A percentile compares a stretch with the other conserved stretches of the same genome.
Evolutionary conservation across 2,329 filamentous ascomycete species (phyloP).

Genomic region (Cladosporium sp.): DNA sequence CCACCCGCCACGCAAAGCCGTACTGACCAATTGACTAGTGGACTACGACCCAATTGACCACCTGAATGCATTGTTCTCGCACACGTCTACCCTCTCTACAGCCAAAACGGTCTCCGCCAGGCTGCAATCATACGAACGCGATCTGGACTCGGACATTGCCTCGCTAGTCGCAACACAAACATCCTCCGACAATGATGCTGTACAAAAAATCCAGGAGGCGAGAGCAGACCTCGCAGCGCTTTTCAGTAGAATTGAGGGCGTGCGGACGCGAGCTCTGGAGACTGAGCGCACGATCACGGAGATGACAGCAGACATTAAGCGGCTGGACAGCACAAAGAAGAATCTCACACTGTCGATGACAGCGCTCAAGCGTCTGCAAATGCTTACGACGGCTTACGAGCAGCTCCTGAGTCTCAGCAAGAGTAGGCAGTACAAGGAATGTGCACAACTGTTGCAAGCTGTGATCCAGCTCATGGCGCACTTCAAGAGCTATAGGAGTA

Average conservation of each 20-base stretch:
- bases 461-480: constrained; percentile 97
- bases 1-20: not conserved
- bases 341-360: constrained; percentile 98
- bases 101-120: constrained; percentile 72
- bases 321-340: constrained; percentile 91
- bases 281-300: constrained; percentile 95
- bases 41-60: constrained; percentile 93
- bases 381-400: constrained; percentile 98
- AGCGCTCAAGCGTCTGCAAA: constrained; percentile 91
- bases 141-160: constrained; percentile 75
- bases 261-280: constrained; percentile 82
- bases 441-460: constrained; percentile 87
- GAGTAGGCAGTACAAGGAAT: constrained; percentile 89
- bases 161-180: constrained; percentile 73
- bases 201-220: constrained; percentile 86
- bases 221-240: constrained; percentile 86
- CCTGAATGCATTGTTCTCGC: constrained; percentile 89
- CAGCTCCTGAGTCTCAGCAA: constrained; percentile 82
- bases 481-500: constrained; percentile 96
- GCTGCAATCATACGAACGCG: constrained; percentile 75
- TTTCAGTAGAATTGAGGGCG: constrained; percentile 92
- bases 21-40: constrained; percentile 44
- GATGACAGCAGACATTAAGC: constrained; percentile 99
- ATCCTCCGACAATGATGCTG: constrained; percentile 80
- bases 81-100: constrained; percentile 79